Evolutionary conservation across 805 yeast genomes (phyloP).

Genomic region (Spathaspora sp.): DNA sequence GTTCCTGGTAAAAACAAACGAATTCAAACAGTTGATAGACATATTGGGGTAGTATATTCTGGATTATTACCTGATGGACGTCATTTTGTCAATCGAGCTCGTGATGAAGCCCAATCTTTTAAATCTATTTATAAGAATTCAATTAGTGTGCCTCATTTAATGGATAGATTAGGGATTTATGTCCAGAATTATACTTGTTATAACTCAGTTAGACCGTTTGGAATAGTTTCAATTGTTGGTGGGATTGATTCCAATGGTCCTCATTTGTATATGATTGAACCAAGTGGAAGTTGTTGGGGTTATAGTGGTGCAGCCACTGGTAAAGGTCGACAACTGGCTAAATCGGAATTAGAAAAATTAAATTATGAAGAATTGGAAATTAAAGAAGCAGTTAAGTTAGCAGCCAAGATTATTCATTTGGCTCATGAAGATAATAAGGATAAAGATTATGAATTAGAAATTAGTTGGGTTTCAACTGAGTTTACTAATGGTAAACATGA

Average conservation of each 20-base stretch:
- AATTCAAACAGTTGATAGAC: constrained; percentile 90
- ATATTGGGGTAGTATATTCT: constrained; percentile 90
- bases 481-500: constrained; percentile 81
- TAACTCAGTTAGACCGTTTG: constrained; percentile 97
- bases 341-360: constrained; percentile 91
- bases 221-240: constrained; percentile 87
- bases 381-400: constrained; percentile 84
- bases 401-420: constrained; percentile 86
- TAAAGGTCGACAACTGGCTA: constrained; percentile 97
- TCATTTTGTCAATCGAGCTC: constrained; percentile 84
- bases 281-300: constrained; percentile 97
- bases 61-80: constrained; percentile 97
- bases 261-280: constrained; percentile 94
- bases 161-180: constrained; percentile 83
- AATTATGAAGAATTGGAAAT: constrained; percentile 66
- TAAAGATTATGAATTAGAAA: constrained; percentile 92
- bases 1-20: constrained; percentile 88
- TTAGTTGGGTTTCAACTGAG: constrained; percentile 77
- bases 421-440: constrained; percentile 99
- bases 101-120: constrained; percentile 85
- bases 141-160: constrained; percentile 75
- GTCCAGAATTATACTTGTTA: constrained; percentile 95
- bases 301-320: constrained; percentile 97
- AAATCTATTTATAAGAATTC: constrained; percentile 72
- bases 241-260: constrained; percentile 90